Base-by-base conservation (phyloP, 257 asterid species). In the Solanum piurae region DNA sequence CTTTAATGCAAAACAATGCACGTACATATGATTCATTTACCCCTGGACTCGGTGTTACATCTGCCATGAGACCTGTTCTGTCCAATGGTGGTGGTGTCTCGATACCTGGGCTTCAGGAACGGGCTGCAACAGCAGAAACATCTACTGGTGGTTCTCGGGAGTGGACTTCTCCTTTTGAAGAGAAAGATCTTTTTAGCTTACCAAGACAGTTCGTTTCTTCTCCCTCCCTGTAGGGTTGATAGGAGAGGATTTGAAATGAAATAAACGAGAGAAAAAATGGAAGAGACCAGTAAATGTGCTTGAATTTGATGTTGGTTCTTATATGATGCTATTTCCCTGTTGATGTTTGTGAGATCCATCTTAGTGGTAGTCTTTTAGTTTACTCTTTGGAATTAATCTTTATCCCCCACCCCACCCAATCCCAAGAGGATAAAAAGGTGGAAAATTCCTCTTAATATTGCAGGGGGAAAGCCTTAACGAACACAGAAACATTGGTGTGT, bases 141-240 rank as follows among this genome's bases (percentile, higher is more conserved):
- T 71, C 91, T 27, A 89, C 84, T 8, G 94, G 92, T 76, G 94
- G 93, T 60, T 94, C 98, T 34, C 92, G 97, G 40, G 99, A 95
- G 87, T 96, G 99, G 98, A 89, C 95, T 64, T 96, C 99, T 84
- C 98, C 99, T 3, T 96, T 96, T 74, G 99, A 96, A 86, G 99
- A 96, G 91, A 94, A 85, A 85, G 99, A 96, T 60, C 91, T 94
- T 88, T 96, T 96, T 91, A 92, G 98, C 93, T 89, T 94, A 83
- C 93, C 96, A 91, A 93, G 98, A 88, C 99, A 95, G 94, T 96
- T 96, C 89, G 99, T 97, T 94, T 95, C 97, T 88, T 93, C 98
- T 83, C 99, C 99, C 79, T 80, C 98, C 85, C 96, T 91, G 89
- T 97, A 90, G 93, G 89, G 89, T 74, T 29, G 14, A 37, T 52